phyloP scores from a whole-genome alignment of 352 stramenopile genomes.

The Paralagenidium karlingii region DNA sequence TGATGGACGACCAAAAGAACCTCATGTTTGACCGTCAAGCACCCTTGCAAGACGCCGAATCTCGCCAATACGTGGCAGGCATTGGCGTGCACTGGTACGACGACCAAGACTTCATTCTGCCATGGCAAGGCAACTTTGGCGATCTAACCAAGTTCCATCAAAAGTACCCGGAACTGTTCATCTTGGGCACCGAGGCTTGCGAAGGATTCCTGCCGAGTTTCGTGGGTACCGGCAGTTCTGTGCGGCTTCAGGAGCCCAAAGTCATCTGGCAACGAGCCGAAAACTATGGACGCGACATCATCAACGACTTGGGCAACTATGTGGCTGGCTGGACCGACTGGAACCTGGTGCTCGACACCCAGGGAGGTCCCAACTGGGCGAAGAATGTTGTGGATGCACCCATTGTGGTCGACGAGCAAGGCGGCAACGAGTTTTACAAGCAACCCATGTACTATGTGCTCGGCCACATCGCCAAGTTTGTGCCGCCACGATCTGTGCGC shows the following conservation, averaged over 20 bases:
- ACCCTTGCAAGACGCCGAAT: constrained; percentile 24
- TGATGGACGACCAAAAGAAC: constrained; percentile 86
- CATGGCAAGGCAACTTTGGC: no score
- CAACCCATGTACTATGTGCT: constrained; percentile 89
- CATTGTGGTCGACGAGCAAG: constrained; percentile 64
- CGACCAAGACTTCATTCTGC: constrained; percentile 47
- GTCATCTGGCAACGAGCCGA: constrained; percentile 76
- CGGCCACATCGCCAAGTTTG: constrained; percentile 83
- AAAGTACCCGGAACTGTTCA: no score
- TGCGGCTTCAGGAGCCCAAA: no score
- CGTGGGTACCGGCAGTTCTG: constrained; percentile 28
- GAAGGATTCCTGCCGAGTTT: constrained; percentile 45
- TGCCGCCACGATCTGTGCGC: constrained; percentile 56
- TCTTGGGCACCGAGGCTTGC: no score
- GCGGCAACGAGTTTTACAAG: constrained; percentile 45
- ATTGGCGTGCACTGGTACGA: constrained; percentile 90
- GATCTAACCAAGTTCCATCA: constrained; percentile 62
- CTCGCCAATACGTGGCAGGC: constrained; percentile 86
- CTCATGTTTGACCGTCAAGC: constrained; percentile 54
- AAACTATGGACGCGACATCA: constrained; percentile 83
- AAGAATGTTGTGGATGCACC: constrained; percentile 65
- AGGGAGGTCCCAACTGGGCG: constrained; percentile 82
- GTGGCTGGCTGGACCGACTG: constrained; percentile 86
- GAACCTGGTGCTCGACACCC: constrained; percentile 85
- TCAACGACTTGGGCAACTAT: constrained; percentile 83